Base-by-base conservation (phyloP, 345 rosid genomes). In the Angophora floribunda region DNA sequence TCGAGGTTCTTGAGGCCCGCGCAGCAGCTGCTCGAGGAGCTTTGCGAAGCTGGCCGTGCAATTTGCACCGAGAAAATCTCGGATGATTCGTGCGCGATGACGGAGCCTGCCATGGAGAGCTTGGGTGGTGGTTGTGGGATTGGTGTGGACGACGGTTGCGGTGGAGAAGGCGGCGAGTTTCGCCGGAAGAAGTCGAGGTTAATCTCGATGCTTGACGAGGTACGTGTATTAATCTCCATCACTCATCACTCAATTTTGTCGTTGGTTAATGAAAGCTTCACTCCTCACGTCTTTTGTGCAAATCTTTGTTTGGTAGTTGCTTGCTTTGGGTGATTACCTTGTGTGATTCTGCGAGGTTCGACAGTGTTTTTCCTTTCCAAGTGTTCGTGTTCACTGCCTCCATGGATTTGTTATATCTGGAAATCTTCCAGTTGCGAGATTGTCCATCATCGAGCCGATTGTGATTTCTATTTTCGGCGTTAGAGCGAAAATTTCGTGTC, bases 1-100 rank as follows among this genome's bases (percentile, higher is more conserved):
- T 97, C 99, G 10, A 96, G 95, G 87, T 97, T 97, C 90, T 90
- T 97, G 93, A 96, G 92, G 91, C 99, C 99, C 8, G 97, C 99
- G 1, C 98, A 97, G 86, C 94, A 92, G 91, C 92, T 97, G 88
- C 94, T 97, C 61, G 97, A 96, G 86, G 98, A 96, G 92, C 91
- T 97, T 85, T 94, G 93, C 87, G 95, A 94, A 86, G 96, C 94
- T 16, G 99, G 96, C 80, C 91, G 94, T 24, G 94, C 93, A 57
- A 89, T 93, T 90, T 91, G 90, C 78, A 85, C 88, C 86, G 97
- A 96, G 28, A 95, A 93, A 86, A 85, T 51, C 13, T 21, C 53
- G 70, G 32, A 87, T 45, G 52, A 94, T 90, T 92, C 92, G 13
- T 91, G 95, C 80, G 85, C 95, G 89, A 90, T 95, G 93, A 96